Conservation (phyloP, 1,284 basidiomycete genomes). For the Cryptococcus sp. region DNA sequence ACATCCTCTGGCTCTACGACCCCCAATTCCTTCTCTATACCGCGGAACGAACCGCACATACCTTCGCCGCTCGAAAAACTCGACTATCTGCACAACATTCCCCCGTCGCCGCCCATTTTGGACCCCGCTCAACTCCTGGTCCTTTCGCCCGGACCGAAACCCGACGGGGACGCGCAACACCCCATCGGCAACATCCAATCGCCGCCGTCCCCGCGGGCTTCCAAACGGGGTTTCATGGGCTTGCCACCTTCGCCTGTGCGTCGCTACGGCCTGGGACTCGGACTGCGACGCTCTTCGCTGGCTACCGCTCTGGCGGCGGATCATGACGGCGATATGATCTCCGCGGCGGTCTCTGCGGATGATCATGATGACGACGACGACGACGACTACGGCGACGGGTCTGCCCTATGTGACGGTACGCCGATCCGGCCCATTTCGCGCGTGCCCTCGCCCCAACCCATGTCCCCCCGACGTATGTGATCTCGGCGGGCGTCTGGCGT, state of each 20-base stretch:
- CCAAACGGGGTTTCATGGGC: conserved; percentile 1
- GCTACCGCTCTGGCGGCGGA: conserved; percentile 6
- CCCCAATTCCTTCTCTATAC: conserved; percentile 4
- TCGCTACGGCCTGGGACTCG: not conserved
- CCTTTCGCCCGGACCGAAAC: conserved; percentile 11
- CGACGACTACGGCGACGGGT: not conserved
- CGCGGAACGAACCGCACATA: conserved; percentile 12
- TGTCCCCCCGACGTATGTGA: not conserved
- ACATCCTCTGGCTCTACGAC: conserved; percentile 3
- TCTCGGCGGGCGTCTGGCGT: conserved; percentile 1
- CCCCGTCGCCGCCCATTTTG: conserved; percentile 33
- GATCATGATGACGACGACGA: not conserved
- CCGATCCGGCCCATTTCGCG: not conserved
- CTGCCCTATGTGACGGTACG: not conserved
- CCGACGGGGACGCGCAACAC: conserved; percentile 17
- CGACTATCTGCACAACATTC: conserved; percentile 23
- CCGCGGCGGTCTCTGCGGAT: not conserved
- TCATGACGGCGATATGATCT: not conserved
- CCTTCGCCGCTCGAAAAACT: conserved; percentile 28
- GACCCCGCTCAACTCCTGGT: conserved; percentile 26
- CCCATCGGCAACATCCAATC: conserved; percentile 31
- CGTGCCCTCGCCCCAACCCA: conserved; percentile 9
- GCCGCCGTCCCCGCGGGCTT: conserved; percentile 8
- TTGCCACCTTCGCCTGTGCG: conserved; percentile 5
- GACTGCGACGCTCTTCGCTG: conserved; percentile 18